phyloP scores from a whole-genome alignment of 2,329 filamentous ascomycete species.

The Neopestalotiopsis clavispora region DNA sequence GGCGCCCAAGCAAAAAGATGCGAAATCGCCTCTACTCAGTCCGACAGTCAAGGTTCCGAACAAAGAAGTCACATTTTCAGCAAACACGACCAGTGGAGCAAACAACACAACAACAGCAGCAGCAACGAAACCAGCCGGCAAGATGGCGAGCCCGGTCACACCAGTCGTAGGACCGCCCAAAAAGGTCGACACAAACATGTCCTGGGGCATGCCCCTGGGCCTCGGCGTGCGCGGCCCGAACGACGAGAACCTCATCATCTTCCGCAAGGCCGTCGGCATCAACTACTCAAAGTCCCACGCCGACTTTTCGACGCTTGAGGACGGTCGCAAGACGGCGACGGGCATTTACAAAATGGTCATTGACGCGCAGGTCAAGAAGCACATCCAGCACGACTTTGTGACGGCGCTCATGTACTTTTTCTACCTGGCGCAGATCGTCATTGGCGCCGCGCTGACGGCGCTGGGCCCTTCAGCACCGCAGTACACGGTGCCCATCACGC shows the following conservation, averaged over 20 bases:
- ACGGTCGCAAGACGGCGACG: constrained; percentile 37
- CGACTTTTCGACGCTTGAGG: constrained; percentile 36
- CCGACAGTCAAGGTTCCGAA: neutral
- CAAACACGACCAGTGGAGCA: neutral
- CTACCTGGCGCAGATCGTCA: constrained; percentile 51
- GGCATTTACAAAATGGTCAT: constrained; percentile 49
- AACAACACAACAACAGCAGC: neutral
- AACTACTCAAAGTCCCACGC: constrained; percentile 32
- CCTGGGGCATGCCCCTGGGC: constrained; percentile 43
- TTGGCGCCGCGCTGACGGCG: constrained; percentile 52
- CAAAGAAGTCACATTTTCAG: constrained; percentile 4
- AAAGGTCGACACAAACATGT: constrained; percentile 35
- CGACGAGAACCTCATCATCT: constrained; percentile 47
- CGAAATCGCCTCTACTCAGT: constrained; percentile 5
- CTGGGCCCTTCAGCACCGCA: constrained; percentile 50
- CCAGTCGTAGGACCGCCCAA: neutral
- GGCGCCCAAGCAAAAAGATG: neutral
- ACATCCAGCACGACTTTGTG: constrained; percentile 39
- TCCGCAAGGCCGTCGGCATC: constrained; percentile 49
- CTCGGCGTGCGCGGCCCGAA: constrained; percentile 38
- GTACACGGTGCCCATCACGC: constrained; percentile 57
- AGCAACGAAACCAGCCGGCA: neutral
- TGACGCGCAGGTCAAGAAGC: constrained; percentile 35
- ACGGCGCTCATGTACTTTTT: constrained; percentile 45
- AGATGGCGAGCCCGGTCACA: neutral